Conservation (phyloP, 352 stramenopile genomes). For the Phytophthora melonis region DNA sequence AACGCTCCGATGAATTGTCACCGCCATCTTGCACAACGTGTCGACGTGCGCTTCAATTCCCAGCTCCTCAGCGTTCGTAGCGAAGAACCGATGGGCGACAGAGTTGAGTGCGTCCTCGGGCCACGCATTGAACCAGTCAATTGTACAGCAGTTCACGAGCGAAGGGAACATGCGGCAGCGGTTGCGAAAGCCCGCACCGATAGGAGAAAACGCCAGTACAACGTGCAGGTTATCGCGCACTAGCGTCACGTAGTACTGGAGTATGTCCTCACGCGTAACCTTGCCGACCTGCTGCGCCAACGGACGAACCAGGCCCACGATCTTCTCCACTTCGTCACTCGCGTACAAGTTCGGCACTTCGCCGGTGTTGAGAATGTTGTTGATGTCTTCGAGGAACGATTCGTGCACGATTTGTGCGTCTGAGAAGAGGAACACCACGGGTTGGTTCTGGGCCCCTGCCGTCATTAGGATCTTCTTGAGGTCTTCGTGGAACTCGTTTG, state of each 20-base stretch:
- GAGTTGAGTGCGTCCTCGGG: slow-evolving; percentile 94
- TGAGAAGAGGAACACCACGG: slow-evolving; percentile 93
- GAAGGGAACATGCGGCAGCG: slow-evolving; percentile 95
- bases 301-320: slow-evolving; percentile 85
- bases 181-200: slow-evolving; percentile 92
- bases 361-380: slow-evolving; percentile 95
- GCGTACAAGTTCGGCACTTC: slow-evolving; percentile 95
- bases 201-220: slow-evolving; percentile 94
- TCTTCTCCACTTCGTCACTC: slow-evolving; percentile 92
- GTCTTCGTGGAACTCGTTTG: slow-evolving; percentile 93
- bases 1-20: slow-evolving; percentile 94
- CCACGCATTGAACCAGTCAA: slow-evolving; percentile 98
- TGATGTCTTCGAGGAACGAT: slow-evolving; percentile 95
- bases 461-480: slow-evolving; percentile 93
- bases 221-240: slow-evolving; percentile 95
- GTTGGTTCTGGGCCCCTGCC: slow-evolving; percentile 88
- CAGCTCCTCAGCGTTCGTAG: slow-evolving; percentile 80
- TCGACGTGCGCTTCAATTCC: slow-evolving; percentile 92
- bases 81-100: slow-evolving; percentile 93
- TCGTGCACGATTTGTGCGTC: slow-evolving; percentile 95
- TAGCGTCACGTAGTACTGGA: slow-evolving; percentile 91
- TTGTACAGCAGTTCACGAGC: slow-evolving; percentile 95
- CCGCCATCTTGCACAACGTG: slow-evolving; percentile 92
- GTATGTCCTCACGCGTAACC: slow-evolving; percentile 85
- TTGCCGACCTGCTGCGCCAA: slow-evolving; percentile 82